Evolutionary conservation across 768 basidiomycete species (phyloP).

Genomic region (Fomitopsis pulvina): DNA sequence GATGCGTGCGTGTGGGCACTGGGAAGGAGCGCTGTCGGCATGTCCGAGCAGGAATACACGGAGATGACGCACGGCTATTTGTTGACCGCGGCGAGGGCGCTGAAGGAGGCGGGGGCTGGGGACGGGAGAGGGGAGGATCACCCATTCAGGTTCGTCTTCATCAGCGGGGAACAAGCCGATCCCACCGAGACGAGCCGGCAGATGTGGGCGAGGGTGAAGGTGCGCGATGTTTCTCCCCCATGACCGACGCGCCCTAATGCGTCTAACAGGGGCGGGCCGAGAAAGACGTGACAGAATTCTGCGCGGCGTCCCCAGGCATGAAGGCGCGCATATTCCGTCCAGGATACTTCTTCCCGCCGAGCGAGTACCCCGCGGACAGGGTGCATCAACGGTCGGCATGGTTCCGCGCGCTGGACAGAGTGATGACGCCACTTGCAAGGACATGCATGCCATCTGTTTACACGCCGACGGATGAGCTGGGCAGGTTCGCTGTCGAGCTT

Average conservation of each 20-base stretch:
- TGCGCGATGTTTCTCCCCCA: slow-evolving; percentile 11
- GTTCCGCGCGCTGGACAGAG: slow-evolving; percentile 11
- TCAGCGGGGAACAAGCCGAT: slow-evolving; percentile 33
- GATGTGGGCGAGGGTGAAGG: slow-evolving; percentile 32
- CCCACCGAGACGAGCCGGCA: slow-evolving; percentile 24
- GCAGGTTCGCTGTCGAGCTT: slow-evolving; percentile 39
- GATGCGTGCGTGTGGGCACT: slow-evolving; percentile 34
- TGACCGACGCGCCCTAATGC: neutral
- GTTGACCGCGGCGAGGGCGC: slow-evolving; percentile 23
- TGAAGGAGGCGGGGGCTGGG: slow-evolving; percentile 24
- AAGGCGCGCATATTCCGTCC: slow-evolving; percentile 26
- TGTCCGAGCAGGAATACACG: slow-evolving; percentile 27
- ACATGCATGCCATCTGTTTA: slow-evolving; percentile 15
- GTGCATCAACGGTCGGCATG: slow-evolving; percentile 17
- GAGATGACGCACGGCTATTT: slow-evolving; percentile 30
- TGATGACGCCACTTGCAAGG: slow-evolving; percentile 12
- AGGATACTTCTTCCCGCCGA: slow-evolving; percentile 28
- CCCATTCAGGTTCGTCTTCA: slow-evolving; percentile 31
- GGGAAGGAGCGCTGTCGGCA: slow-evolving; percentile 22
- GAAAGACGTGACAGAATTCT: slow-evolving; percentile 23
- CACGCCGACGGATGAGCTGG: slow-evolving; percentile 23
- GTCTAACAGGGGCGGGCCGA: slow-evolving; percentile 24
- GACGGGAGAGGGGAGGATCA: slow-evolving; percentile 5
- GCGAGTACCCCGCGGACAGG: slow-evolving; percentile 22
- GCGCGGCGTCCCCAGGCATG: slow-evolving; percentile 14